A percentile compares a stretch with the other conserved stretches of the same genome.
These are phyloP conservation scores for Penicillium polonicum DNA, from an alignment of 2,329 filamentous ascomycete species.

Conservation along the genomic window DNA sequence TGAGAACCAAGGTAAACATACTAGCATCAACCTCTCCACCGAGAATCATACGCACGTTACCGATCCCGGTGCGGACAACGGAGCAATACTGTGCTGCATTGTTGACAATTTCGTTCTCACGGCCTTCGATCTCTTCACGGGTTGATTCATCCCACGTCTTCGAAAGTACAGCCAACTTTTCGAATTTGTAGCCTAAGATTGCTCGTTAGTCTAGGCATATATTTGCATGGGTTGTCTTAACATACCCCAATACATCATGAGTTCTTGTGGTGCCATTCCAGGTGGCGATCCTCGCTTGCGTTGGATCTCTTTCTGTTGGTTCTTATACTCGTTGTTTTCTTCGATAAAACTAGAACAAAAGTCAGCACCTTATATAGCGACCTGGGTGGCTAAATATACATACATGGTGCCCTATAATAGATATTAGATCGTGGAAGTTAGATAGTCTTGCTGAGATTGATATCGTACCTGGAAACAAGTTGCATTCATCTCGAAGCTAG, in stretches of 20 bases:
- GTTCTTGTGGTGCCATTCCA: constrained; percentile 64
- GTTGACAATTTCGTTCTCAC: constrained; percentile 70
- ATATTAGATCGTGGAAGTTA: constrained; percentile 19
- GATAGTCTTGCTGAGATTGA: neutral
- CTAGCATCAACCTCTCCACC: constrained; percentile 92
- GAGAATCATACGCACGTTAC: constrained; percentile 70
- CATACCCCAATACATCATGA: constrained; percentile 91
- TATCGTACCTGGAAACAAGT: constrained; percentile 75
- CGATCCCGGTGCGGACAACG: constrained; percentile 83
- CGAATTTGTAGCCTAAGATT: constrained; percentile 85
- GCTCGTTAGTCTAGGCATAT: constrained; percentile 7
- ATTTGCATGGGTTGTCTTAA: neutral
- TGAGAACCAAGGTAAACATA: constrained; percentile 41
- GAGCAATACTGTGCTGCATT: constrained; percentile 97
- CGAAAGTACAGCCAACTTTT: constrained; percentile 76
- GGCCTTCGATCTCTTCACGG: constrained; percentile 74
- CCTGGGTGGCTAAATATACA: constrained; percentile 16
- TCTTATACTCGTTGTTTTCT: constrained; percentile 76
- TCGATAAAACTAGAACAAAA: constrained; percentile 75
- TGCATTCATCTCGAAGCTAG: constrained; percentile 92
- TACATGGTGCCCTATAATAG: constrained; percentile 55
- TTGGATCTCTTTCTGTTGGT: constrained; percentile 61
- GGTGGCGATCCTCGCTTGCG: constrained; percentile 49
- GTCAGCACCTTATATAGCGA: constrained; percentile 13
- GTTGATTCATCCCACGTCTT: constrained; percentile 69